These are phyloP conservation scores for Pseudonitzschia delicatissima DNA, from an alignment of 108 stramenopile genomes.

Conservation along the genomic window DNA sequence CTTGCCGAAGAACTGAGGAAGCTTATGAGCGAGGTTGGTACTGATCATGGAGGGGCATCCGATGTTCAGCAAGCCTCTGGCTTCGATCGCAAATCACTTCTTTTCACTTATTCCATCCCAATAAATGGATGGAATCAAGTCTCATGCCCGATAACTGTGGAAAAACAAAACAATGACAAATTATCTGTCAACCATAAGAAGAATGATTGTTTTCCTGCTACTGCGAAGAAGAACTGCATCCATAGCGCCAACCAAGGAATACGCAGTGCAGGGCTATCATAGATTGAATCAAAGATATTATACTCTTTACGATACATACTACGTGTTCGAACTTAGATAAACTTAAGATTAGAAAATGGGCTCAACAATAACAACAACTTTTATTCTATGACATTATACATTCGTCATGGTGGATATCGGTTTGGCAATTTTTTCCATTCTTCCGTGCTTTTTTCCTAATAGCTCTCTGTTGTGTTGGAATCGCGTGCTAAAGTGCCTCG, in stretches of 20 bases:
- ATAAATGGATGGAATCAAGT: slow-evolving; percentile 3
- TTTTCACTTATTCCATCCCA: slow-evolving; percentile 46
- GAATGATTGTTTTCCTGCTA: too few species aligned
- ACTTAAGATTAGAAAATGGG: too few species aligned
- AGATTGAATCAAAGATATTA: too few species aligned
- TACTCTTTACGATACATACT: too few species aligned
- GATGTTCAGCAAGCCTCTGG: slow-evolving; percentile 48
- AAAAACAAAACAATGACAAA: too few species aligned
- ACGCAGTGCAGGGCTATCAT: too few species aligned
- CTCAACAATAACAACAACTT: too few species aligned
- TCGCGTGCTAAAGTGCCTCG: slow-evolving; percentile 32
- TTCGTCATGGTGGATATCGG: background rate
- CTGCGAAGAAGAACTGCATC: too few species aligned
- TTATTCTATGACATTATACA: background rate
- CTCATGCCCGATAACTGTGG: too few species aligned
- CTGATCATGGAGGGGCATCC: slow-evolving; percentile 30
- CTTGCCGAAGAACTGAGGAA: slow-evolving; percentile 59
- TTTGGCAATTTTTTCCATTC: slow-evolving; percentile 28
- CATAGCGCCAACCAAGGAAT: too few species aligned
- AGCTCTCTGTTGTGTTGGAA: slow-evolving; percentile 36
- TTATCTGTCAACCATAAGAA: too few species aligned
- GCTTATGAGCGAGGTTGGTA: slow-evolving; percentile 24
- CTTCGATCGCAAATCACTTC: slow-evolving; percentile 44
- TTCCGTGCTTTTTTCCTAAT: slow-evolving; percentile 33
- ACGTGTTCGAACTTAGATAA: too few species aligned